Conservation (phyloP, 164 flowering plant species). For the Euptelea pleiosperma region DNA sequence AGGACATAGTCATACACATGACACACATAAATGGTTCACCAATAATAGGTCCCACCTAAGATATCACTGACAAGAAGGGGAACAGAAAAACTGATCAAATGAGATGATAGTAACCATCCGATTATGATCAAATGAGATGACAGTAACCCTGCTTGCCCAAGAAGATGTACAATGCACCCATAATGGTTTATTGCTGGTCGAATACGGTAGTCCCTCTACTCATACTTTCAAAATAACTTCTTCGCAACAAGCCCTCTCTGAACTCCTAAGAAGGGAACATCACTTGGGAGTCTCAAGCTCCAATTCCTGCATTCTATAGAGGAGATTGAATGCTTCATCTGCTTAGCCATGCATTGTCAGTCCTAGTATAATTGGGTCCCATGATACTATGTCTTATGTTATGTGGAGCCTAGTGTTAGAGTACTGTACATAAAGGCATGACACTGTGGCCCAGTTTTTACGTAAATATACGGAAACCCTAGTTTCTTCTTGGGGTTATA, state of each 20-base stretch:
- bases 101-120: no score
- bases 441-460: no score
- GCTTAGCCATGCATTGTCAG: constrained; percentile 53
- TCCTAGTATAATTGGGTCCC: constrained; percentile 52
- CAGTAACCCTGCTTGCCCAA: constrained; percentile 43
- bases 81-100: no score
- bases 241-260: constrained; percentile 57
- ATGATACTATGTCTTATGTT: constrained; percentile 38
- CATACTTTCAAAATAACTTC: constrained; percentile 41
- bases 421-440: no score
- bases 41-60: no score
- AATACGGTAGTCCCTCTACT: constrained; percentile 30
- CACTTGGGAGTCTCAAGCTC: constrained; percentile 35
- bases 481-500: no score
- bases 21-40: no score
- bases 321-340: constrained; percentile 42
- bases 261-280: constrained; percentile 55
- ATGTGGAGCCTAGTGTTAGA: no score
- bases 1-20: no score
- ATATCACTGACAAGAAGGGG: no score
- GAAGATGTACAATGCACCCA: constrained; percentile 61
- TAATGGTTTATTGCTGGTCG: constrained; percentile 57
- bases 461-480: no score
- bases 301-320: constrained; percentile 33
- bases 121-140: no score